phyloP scores from a whole-genome alignment of 129 eudicot genomes.

The Apium graveolens region DNA sequence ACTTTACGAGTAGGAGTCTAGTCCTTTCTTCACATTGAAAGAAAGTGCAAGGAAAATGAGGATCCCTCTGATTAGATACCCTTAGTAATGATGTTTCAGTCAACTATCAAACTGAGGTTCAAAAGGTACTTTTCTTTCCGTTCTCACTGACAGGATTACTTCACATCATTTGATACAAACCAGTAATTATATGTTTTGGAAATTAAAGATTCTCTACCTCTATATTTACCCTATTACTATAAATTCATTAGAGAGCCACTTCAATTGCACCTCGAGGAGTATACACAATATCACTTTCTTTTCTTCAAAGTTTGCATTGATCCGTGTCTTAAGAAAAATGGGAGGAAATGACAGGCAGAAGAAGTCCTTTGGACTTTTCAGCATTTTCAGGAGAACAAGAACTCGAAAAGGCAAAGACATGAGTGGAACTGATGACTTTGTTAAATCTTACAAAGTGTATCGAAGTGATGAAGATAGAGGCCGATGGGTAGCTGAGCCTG shows the following conservation, averaged over 20 bases:
- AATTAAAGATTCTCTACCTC: background rate
- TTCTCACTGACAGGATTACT: background rate
- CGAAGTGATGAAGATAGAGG: conserved; percentile 50
- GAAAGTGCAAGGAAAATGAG: background rate
- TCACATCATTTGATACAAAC: background rate
- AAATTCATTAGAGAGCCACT: conserved; percentile 13
- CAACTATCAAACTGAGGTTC: background rate
- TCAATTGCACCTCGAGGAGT: background rate
- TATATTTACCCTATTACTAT: conserved; percentile 14
- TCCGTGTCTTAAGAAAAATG: conserved; percentile 3
- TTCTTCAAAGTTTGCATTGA: background rate
- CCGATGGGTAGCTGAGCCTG: conserved; percentile 46
- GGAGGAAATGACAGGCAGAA: conserved; percentile 31
- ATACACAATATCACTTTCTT: conserved; percentile 1
- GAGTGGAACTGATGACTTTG: conserved; percentile 9
- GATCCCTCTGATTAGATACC: conserved; percentile 2
- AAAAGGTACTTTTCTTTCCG: too few species aligned
- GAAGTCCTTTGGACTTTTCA: conserved; percentile 20
- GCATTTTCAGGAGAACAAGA: conserved; percentile 22
- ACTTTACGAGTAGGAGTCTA: background rate
- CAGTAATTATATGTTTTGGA: background rate
- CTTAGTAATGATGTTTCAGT: too few species aligned
- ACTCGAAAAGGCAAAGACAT: conserved; percentile 3
- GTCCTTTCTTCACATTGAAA: background rate
- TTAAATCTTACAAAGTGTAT: conserved; percentile 37